phyloP scores from a whole-genome alignment of 768 basidiomycete species.

The Tulasnella sp. region DNA sequence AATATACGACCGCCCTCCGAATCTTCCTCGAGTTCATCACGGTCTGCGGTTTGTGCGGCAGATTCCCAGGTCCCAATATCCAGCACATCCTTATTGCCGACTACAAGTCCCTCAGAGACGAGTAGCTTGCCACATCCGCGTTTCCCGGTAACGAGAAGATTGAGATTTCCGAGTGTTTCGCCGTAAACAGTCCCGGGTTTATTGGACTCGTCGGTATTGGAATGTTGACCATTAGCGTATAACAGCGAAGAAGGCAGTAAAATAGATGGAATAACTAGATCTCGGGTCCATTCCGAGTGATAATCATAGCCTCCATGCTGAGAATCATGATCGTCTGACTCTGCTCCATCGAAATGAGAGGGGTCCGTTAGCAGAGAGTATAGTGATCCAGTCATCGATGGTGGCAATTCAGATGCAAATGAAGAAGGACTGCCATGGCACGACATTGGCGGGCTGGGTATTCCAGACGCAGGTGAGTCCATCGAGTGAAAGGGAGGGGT shows the following conservation, averaged over 20 bases:
- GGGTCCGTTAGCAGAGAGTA: slow-evolving; percentile 7
- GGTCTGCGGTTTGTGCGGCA: too few relatives aligned
- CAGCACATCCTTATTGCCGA: not conserved
- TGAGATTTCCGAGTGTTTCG: not conserved
- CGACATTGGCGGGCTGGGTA: slow-evolving; percentile 8
- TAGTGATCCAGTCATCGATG: slow-evolving; percentile 4
- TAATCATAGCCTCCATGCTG: not conserved
- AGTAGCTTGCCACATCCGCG: slow-evolving; percentile 9
- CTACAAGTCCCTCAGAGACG: slow-evolving; percentile 2
- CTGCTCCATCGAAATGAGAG: slow-evolving; percentile 2
- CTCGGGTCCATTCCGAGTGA: not conserved
- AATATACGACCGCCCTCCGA: not conserved
- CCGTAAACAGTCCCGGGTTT: not conserved
- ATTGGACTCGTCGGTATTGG: not conserved
- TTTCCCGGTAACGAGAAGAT: not conserved
- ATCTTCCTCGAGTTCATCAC: not conserved
- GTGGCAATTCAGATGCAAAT: slow-evolving; percentile 1
- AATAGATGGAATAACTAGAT: slow-evolving; percentile 2
- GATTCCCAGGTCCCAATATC: not conserved
- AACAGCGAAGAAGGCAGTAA: not conserved
- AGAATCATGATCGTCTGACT: not conserved
- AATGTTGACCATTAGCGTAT: not conserved
- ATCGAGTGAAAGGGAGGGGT: too few relatives aligned
- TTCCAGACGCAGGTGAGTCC: too few relatives aligned
- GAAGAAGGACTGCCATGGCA: slow-evolving; percentile 9